phyloP scores from a whole-genome alignment of 225 moss, liverwort and hornwort genomes.

The Physcomitrium patens region DNA sequence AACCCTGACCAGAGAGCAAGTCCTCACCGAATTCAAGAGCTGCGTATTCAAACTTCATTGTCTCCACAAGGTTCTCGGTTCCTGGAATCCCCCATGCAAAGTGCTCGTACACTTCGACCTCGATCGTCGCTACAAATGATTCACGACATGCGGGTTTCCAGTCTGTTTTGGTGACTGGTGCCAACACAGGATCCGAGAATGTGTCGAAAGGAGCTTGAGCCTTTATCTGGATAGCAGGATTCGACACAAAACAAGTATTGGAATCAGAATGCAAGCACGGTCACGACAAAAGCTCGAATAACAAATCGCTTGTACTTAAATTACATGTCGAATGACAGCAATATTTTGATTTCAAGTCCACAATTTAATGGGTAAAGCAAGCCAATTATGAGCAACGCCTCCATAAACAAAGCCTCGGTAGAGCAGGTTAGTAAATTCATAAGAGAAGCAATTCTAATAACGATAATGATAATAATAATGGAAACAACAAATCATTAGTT shows the following conservation, averaged over 20 bases:
- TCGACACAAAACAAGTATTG: conserved; percentile 1
- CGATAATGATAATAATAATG: neutral
- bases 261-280: neutral
- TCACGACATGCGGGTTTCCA: conserved; percentile 83
- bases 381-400: no score
- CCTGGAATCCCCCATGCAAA: conserved; percentile 71
- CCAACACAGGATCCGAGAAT: conserved; percentile 59
- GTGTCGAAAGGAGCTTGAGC: conserved; percentile 51
- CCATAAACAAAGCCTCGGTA: no score
- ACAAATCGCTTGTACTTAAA: no score
- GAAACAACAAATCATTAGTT: neutral
- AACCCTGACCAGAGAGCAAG: conserved; percentile 42
- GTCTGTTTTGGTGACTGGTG: conserved; percentile 55
- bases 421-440: no score
- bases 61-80: conserved; percentile 50
- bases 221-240: conserved; percentile 45
- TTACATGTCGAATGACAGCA: no score
- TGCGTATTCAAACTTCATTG: conserved; percentile 47
- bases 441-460: no score
- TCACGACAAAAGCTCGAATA: neutral
- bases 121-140: conserved; percentile 66
- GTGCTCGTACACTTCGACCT: conserved; percentile 74
- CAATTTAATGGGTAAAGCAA: no score
- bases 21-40: conserved; percentile 90
- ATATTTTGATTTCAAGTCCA: no score